A percentile compares a stretch with the other conserved stretches of the same genome.
Evolutionary conservation across 2,329 filamentous ascomycete genomes (phyloP).

Genomic region (Colletotrichum caudatum): DNA sequence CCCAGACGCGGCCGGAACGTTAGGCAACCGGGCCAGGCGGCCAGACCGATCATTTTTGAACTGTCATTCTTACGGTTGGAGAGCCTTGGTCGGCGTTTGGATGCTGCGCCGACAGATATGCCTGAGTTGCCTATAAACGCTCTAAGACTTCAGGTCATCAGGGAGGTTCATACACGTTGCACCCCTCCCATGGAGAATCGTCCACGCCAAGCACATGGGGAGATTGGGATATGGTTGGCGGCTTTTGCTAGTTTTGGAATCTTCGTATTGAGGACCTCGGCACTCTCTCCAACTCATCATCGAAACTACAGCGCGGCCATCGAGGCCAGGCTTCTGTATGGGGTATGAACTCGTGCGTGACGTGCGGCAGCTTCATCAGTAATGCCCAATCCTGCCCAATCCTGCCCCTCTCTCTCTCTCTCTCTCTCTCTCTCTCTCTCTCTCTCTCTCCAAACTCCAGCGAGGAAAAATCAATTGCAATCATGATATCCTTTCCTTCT

Average conservation of each 20-base stretch:
- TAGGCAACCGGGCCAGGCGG: neutral
- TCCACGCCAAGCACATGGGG: neutral
- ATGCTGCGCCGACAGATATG: neutral
- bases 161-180: no score
- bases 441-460: neutral
- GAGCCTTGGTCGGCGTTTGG: no score
- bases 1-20: neutral
- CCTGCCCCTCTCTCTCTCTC: neutral
- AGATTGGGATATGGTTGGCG: neutral
- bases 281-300: neutral
- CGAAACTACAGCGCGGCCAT: conserved; percentile 25
- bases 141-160: neutral
- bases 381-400: neutral
- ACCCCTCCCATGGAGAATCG: neutral
- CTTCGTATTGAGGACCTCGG: neutral
- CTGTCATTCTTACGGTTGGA: neutral
- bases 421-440: conserved; percentile 2
- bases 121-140: neutral
- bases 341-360: conserved; percentile 28
- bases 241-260: neutral
- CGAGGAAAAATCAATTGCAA: neutral
- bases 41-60: neutral
- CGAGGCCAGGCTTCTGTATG: conserved; percentile 22
- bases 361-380: neutral
- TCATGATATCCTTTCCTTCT: neutral